A percentile compares a stretch with the other conserved stretches of the same genome.
These are phyloP conservation scores for Cryptosporidium andersoni DNA, from an alignment of 169 alveolate genomes.

Conservation along the genomic window DNA sequence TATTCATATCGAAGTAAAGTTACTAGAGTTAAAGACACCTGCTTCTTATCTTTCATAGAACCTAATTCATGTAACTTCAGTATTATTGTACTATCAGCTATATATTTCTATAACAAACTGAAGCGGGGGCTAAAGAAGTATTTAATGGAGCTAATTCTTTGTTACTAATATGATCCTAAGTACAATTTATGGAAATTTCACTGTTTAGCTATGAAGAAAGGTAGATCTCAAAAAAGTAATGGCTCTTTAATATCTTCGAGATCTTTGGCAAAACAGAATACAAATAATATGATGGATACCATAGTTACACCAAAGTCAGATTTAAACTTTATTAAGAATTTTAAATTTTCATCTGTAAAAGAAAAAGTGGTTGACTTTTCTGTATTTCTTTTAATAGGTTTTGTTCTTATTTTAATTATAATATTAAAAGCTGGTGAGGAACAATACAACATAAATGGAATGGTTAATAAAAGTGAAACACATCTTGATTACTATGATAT, in stretches of 20 bases:
- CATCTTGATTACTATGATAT: slow-evolving; percentile 83
- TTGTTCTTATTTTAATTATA: slow-evolving; percentile 6
- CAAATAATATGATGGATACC: too few relatives aligned
- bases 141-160: too few relatives aligned
- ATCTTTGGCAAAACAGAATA: not conserved
- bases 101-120: not conserved
- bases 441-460: slow-evolving; percentile 22
- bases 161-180: too few relatives aligned
- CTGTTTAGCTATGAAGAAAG: too few relatives aligned
- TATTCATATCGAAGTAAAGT: slow-evolving; percentile 63
- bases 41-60: slow-evolving; percentile 19
- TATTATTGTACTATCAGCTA: slow-evolving; percentile 6
- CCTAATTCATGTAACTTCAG: not conserved
- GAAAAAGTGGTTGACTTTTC: slow-evolving; percentile 23
- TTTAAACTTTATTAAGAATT: too few relatives aligned
- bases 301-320: too few relatives aligned
- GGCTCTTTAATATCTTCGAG: not conserved
- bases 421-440: slow-evolving; percentile 65
- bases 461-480: slow-evolving; percentile 51
- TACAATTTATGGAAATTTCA: too few relatives aligned
- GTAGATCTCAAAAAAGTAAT: too few relatives aligned
- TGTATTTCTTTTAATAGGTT: not conserved
- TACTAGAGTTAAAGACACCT: slow-evolving; percentile 42
- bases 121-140: too few relatives aligned
- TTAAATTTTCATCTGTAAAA: not conserved